Percentiles rank a stretch among this genome's conserved stretches.
Conservation (phyloP, 2,329 filamentous ascomycete genomes). For the Verticillium longisporum region DNA sequence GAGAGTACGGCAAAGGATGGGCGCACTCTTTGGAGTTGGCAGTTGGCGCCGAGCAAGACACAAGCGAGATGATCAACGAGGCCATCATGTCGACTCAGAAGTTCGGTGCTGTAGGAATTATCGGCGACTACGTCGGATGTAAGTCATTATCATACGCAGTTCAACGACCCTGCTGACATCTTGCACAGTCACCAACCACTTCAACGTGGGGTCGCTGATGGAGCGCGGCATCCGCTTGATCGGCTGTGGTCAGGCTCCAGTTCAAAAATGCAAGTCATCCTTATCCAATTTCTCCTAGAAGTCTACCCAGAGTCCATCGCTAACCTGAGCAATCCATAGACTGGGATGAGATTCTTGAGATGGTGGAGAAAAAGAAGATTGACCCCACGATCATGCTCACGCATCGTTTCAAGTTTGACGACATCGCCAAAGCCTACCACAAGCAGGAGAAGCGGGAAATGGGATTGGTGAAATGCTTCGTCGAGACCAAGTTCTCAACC, state of each 20-base stretch:
- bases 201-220: slow-evolving; percentile 80
- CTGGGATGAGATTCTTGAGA: slow-evolving; percentile 68
- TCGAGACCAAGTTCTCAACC: slow-evolving; percentile 50
- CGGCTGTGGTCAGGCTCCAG: slow-evolving; percentile 60
- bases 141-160: slow-evolving; percentile 26
- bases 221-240: slow-evolving; percentile 75
- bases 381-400: slow-evolving; percentile 76
- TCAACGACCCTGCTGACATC: too few species aligned
- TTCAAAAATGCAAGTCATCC: slow-evolving; percentile 51
- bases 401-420: slow-evolving; percentile 69
- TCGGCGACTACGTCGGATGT: slow-evolving; percentile 60
- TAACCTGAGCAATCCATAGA: slow-evolving; percentile 22
- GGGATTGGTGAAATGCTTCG: slow-evolving; percentile 74
- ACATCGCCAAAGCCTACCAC: slow-evolving; percentile 60
- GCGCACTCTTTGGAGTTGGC: slow-evolving; percentile 50
- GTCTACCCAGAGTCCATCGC: too few species aligned
- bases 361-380: slow-evolving; percentile 61
- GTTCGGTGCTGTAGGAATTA: slow-evolving; percentile 69
- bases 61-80: slow-evolving; percentile 73
- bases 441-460: slow-evolving; percentile 57
- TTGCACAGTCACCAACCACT: slow-evolving; percentile 48
- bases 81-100: slow-evolving; percentile 69
- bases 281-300: too few species aligned
- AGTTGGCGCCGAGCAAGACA: slow-evolving; percentile 73
- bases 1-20: slow-evolving; percentile 57